A percentile compares a stretch with the other conserved stretches of the same genome.
Conservation (phyloP, 2,329 filamentous ascomycete genomes). For the Leptoxyphium fumago region DNA sequence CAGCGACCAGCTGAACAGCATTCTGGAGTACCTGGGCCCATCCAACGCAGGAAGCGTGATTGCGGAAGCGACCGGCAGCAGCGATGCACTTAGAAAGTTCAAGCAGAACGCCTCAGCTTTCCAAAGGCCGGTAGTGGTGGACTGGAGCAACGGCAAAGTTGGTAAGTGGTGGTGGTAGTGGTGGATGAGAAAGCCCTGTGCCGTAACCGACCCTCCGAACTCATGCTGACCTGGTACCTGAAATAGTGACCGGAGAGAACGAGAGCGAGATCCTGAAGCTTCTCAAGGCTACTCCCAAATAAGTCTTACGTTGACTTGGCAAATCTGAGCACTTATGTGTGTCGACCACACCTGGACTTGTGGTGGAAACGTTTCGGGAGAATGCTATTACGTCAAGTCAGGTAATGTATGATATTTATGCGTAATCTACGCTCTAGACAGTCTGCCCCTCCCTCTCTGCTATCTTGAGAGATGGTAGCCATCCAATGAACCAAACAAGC, state of each 20-base stretch:
- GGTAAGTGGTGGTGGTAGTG: conserved; percentile 36
- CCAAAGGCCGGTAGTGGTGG: conserved; percentile 67
- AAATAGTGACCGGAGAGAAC: conserved; percentile 51
- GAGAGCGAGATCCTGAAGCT: conserved; percentile 83
- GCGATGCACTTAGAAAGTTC: conserved; percentile 68
- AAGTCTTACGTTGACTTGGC: no score
- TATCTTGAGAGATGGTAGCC: no score
- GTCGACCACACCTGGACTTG: no score
- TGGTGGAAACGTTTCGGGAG: no score
- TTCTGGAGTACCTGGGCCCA: conserved; percentile 65
- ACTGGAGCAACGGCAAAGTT: conserved; percentile 85
- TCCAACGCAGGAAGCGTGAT: conserved; percentile 50
- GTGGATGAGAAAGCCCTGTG: neutral
- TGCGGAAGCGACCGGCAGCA: conserved; percentile 55
- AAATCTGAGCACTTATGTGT: no score
- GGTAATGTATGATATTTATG: no score
- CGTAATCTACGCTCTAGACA: no score
- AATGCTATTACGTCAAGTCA: no score
- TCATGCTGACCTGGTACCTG: neutral
- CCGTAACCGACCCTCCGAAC: no score
- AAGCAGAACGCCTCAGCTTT: conserved; percentile 56
- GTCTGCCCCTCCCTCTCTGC: no score
- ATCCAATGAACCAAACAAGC: no score
- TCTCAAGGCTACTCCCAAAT: conserved; percentile 43
- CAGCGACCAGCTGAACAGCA: conserved; percentile 64